These are phyloP conservation scores for Penicillium waksmanii DNA, from an alignment of 495 filamentous ascomycete species.

Conservation along the genomic window DNA sequence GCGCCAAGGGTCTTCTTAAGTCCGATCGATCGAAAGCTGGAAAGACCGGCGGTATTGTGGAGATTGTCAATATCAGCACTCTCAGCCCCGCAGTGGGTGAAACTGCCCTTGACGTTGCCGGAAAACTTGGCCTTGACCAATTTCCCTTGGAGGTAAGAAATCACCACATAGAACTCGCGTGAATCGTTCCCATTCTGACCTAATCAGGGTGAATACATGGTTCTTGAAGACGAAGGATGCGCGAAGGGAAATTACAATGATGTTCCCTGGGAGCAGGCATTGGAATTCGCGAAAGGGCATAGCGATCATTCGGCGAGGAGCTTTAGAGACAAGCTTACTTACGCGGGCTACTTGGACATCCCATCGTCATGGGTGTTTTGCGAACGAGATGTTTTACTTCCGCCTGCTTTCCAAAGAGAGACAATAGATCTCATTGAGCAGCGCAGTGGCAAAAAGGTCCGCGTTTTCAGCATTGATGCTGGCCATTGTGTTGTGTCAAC, in stretches of 20 bases:
- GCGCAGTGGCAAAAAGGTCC: background rate
- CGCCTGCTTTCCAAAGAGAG: background rate
- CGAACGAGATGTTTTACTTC: background rate
- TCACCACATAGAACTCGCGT: background rate
- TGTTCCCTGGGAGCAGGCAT: background rate
- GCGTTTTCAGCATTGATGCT: background rate
- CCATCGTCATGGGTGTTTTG: background rate
- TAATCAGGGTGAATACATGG: background rate
- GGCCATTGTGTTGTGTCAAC: background rate
- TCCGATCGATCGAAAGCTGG: background rate
- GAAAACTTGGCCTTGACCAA: background rate
- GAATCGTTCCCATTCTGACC: background rate
- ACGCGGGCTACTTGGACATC: background rate
- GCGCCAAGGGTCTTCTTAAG: constrained; percentile 2
- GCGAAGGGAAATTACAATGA: background rate
- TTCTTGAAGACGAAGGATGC: background rate
- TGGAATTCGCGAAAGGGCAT: background rate
- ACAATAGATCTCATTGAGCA: background rate
- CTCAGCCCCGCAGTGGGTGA: background rate
- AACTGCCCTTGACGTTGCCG: background rate
- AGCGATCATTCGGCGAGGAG: background rate
- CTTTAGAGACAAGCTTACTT: background rate
- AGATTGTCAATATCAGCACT: background rate
- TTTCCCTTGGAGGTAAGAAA: background rate
- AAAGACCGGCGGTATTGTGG: background rate